Evolutionary conservation across 202 grass and related monocot species (phyloP), one percentile per base, ranked within the genome.

Genomic region (Panicum hallii): DNA sequence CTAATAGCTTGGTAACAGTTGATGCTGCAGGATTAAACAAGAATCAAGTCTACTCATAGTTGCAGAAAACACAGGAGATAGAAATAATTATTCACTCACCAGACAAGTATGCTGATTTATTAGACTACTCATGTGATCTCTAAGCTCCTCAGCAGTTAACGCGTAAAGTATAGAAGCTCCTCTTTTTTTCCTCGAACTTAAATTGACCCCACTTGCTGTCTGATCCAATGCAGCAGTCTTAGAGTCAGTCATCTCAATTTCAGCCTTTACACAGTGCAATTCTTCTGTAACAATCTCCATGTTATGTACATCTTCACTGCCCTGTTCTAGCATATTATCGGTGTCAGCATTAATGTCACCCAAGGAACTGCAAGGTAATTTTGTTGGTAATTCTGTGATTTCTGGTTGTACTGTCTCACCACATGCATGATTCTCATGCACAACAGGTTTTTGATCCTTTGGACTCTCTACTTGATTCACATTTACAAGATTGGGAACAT

Each of bases 101-200:
- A 6, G 53, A 80, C 61, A 87, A 49, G 38, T 80, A 70, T 84
- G 81, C 46, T 93, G 83, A 56, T 87, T 90, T 60, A 94, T 89
- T 61, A 99, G 82, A 87, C 89, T 99, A 56, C 54, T 88, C 68
- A 99, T 72, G 81, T 99, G 96, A 80, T 92, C 74, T 75, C 78
- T 88, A 81, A 98, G 63, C 70, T 90, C 81, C 57, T 92, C 72
- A 3, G 79, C 60, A 85, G 86, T 94, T 72, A 95, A 94, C 63
- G 91, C 72, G 89, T 99, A 92, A 69, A 99, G 89, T 84, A 95
- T 70, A 34, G 93, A 95, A 92, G 79, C 89, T 57, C 86, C 81
- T 88, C 74, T 84, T 62, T 79, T 87, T 58, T 79, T 79, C 80
- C 47, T 74, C 70, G 63, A 32, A 79, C 69, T 26, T 84, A 63